A percentile compares a stretch with the other conserved stretches of the same genome.
phyloP scores from a whole-genome alignment of 2,329 filamentous ascomycete genomes.

The Cryoendolithus antarcticus region DNA sequence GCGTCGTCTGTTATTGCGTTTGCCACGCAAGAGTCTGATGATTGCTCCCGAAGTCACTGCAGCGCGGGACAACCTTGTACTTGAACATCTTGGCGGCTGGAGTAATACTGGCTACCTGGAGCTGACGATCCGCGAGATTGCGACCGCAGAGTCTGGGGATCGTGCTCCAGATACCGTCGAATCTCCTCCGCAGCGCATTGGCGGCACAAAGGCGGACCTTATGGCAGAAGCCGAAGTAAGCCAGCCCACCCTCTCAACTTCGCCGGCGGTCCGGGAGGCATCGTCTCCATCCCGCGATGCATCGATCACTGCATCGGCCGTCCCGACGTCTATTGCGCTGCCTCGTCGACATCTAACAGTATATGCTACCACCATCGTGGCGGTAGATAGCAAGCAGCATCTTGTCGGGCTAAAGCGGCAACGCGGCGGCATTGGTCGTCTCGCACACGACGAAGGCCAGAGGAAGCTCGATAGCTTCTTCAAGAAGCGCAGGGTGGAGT shows the following conservation, averaged over 20 bases:
- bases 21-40: slow-evolving; percentile 35
- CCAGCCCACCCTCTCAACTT: no score
- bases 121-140: slow-evolving; percentile 10
- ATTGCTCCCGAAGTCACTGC: slow-evolving; percentile 32
- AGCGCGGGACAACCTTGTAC: slow-evolving; percentile 24
- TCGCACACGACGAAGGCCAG: slow-evolving; percentile 62
- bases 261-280: no score
- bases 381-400: slow-evolving; percentile 60
- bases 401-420: slow-evolving; percentile 65
- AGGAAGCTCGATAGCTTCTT: slow-evolving; percentile 70
- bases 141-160: neutral
- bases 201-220: neutral
- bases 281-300: no score
- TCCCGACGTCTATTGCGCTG: neutral
- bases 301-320: neutral
- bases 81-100: slow-evolving; percentile 47
- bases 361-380: slow-evolving; percentile 42
- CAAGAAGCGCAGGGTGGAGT: slow-evolving; percentile 28
- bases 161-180: neutral
- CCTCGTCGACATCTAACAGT: slow-evolving; percentile 12
- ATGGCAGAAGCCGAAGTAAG: no score
- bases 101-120: slow-evolving; percentile 54
- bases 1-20: slow-evolving; percentile 46
- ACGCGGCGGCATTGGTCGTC: slow-evolving; percentile 68
- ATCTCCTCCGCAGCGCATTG: no score